phyloP scores from a whole-genome alignment of 176 grass and related monocot species.

The Eremochloa ophiuroides region DNA sequence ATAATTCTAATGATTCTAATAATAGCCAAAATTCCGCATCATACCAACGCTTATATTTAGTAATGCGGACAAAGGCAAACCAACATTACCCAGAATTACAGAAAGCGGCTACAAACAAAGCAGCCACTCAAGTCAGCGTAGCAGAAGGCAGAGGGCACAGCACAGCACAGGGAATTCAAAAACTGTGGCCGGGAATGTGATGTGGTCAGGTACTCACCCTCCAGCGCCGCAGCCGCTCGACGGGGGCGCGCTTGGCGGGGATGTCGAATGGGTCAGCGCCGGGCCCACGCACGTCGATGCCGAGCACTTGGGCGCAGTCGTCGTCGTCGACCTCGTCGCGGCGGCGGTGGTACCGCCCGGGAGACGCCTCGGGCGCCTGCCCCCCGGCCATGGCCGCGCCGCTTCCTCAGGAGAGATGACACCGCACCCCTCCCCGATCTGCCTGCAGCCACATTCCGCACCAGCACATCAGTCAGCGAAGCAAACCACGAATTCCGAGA shows the following conservation, averaged over 20 bases:
- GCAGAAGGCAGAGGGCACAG: background rate
- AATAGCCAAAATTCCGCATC: background rate
- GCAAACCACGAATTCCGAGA: background rate
- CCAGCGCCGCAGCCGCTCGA: conserved; percentile 58
- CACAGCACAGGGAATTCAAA: conserved; percentile 1
- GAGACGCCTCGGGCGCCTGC: conserved; percentile 37
- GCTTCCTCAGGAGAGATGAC: conserved; percentile 65
- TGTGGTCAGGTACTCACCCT: conserved; percentile 39
- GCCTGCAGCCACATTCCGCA: conserved; percentile 43
- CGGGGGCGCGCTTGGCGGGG: conserved; percentile 45
- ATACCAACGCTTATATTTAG: background rate
- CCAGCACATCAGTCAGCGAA: background rate
- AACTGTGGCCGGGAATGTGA: background rate
- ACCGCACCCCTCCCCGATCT: conserved; percentile 43
- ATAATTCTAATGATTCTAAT: background rate
- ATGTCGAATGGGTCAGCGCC: conserved; percentile 48
- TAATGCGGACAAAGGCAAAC: background rate
- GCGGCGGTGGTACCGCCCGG: conserved; percentile 29
- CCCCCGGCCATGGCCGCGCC: conserved; percentile 25
- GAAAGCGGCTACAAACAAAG: background rate
- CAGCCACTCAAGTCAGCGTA: background rate
- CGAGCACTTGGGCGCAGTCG: conserved; percentile 39
- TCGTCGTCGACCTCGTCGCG: conserved; percentile 36
- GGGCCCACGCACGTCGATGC: background rate
- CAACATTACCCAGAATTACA: background rate